Evolutionary conservation across 164 flowering plant species (phyloP).

Genomic region (Macadamia integrifolia): DNA sequence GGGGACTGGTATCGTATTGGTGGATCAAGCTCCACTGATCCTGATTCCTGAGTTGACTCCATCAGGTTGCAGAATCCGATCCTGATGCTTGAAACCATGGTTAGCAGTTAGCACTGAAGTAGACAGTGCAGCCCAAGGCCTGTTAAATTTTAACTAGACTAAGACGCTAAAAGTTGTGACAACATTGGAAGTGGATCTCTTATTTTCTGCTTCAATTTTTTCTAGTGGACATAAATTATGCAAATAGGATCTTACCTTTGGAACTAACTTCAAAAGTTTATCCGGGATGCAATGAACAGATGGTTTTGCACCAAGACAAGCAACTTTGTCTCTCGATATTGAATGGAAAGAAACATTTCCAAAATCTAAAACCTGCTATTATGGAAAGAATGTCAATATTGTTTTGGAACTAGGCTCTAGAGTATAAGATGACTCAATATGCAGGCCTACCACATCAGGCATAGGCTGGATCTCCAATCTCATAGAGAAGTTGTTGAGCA

Average conservation of each 20-base stretch:
- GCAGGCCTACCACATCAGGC: slow-evolving; percentile 76
- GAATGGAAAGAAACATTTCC: slow-evolving; percentile 63
- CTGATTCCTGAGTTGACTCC: too few species aligned
- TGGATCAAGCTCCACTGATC: too few species aligned
- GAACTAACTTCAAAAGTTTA: slow-evolving; percentile 67
- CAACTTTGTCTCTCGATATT: slow-evolving; percentile 55
- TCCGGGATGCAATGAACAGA: slow-evolving; percentile 43
- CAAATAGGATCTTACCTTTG: slow-evolving; percentile 49
- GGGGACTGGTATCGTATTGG: too few species aligned
- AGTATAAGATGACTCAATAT: background rate
- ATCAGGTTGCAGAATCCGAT: too few species aligned
- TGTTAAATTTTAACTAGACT: background rate
- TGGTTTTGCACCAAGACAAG: slow-evolving; percentile 73
- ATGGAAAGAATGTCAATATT: slow-evolving; percentile 6
- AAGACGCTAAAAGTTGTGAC: background rate
- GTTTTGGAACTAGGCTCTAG: background rate
- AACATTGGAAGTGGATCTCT: background rate
- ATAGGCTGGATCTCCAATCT: slow-evolving; percentile 89
- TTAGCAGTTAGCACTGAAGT: too few species aligned
- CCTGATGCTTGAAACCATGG: too few species aligned
- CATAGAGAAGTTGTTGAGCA: slow-evolving; percentile 95
- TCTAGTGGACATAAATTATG: background rate
- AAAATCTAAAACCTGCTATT: slow-evolving; percentile 62
- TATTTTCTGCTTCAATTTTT: background rate
- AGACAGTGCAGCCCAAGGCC: too few species aligned